These are phyloP conservation scores for Rhodotorula graminis DNA, from an alignment of 768 basidiomycete species.

Conservation along the genomic window DNA sequence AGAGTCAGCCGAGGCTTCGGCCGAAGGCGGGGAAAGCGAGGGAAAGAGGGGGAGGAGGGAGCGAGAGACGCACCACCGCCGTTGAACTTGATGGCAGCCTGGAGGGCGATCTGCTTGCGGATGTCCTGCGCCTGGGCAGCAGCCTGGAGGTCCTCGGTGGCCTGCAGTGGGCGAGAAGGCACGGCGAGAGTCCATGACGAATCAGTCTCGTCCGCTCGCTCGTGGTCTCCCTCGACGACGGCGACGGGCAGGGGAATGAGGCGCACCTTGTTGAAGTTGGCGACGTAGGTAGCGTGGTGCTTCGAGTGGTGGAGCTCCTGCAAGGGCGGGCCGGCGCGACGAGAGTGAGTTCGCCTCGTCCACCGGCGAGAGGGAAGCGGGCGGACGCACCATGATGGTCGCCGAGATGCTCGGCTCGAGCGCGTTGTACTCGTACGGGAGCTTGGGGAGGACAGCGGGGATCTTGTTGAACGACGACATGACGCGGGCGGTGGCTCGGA, in stretches of 20 bases:
- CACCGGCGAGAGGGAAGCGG: too few relatives aligned
- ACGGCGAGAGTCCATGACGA: neutral
- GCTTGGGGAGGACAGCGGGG: constrained; percentile 60
- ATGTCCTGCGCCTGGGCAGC: constrained; percentile 53
- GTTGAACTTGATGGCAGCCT: constrained; percentile 92
- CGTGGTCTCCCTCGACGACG: neutral
- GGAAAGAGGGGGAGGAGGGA: neutral
- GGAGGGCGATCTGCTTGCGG: constrained; percentile 74
- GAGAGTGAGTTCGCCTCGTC: neutral
- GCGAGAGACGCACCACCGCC: constrained; percentile 60
- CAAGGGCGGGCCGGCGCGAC: neutral
- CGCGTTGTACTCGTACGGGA: constrained; percentile 78
- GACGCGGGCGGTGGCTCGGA: constrained; percentile 4
- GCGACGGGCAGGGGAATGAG: too few relatives aligned
- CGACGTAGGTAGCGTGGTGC: constrained; percentile 75
- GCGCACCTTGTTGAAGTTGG: constrained; percentile 66
- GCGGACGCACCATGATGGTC: constrained; percentile 66
- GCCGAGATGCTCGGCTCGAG: constrained; percentile 87
- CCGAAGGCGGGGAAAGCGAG: constrained; percentile 41
- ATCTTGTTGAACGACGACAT: constrained; percentile 27
- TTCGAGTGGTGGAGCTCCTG: constrained; percentile 46
- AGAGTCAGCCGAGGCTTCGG: neutral
- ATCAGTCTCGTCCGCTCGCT: neutral
- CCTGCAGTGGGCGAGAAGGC: constrained; percentile 43
- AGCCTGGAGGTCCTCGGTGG: constrained; percentile 74